Conservation (phyloP, 148 eudicot genomes). For the Fallopia convolvulus region DNA sequence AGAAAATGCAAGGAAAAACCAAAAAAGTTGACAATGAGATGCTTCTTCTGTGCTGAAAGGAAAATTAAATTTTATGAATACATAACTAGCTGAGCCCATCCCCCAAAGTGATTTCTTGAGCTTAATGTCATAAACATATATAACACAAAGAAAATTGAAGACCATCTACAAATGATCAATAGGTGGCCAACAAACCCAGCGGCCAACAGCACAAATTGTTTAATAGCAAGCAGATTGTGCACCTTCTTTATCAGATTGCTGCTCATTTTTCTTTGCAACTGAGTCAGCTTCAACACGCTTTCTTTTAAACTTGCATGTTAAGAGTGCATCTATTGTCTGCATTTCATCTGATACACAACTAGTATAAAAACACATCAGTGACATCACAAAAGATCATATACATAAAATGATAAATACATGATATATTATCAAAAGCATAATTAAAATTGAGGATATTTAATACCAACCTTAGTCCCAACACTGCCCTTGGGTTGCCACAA, state of each 20-base stretch:
- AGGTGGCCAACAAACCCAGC: background rate
- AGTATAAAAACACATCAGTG: slow-evolving; percentile 26
- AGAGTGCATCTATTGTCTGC: slow-evolving; percentile 87
- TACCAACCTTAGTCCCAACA: slow-evolving; percentile 85
- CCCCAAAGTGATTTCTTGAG: background rate
- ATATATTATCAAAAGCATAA: background rate
- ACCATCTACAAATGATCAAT: background rate
- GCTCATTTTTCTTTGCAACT: slow-evolving; percentile 27
- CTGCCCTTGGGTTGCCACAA: slow-evolving; percentile 81
- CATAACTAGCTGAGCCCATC: background rate
- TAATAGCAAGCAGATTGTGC: background rate
- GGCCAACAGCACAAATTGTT: background rate
- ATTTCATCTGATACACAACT: slow-evolving; percentile 93
- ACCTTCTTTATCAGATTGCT: slow-evolving; percentile 49
- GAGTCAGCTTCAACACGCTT: slow-evolving; percentile 56
- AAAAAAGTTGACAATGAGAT: background rate
- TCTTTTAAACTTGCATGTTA: slow-evolving; percentile 82
- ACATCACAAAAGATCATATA: slow-evolving; percentile 17
- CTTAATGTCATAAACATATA: background rate
- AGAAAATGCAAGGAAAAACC: background rate
- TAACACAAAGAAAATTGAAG: background rate
- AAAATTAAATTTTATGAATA: background rate
- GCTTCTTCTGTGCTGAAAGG: background rate
- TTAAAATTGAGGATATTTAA: slow-evolving; percentile 1
- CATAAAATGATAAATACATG: slow-evolving; percentile 2